Evolutionary conservation across 1,284 basidiomycete genomes (phyloP), one percentile per base, ranked within the genome.

Genomic region (Meira miltonrushii): DNA sequence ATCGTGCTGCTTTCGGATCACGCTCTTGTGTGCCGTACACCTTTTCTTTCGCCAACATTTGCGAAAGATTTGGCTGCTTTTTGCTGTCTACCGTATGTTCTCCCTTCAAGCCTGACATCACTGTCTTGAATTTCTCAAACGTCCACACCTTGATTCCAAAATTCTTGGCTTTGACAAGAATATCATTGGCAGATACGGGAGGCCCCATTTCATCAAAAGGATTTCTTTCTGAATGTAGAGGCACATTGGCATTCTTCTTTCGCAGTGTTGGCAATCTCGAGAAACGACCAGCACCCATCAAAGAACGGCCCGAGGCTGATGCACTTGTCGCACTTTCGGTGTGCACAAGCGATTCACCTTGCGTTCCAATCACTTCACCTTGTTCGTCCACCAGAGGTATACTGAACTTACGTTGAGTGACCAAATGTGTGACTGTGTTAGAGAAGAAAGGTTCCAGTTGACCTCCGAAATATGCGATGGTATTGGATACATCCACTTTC

Each of bases 131-230:
- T 50, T 41, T 74, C 25, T 84, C 80, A 5, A 87, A 81, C 41
- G 81, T 86, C 93, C 95, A 98, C 33, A 97, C 85, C 80, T 96
- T 97, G 79, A 92, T 88, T 39, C 85, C 84, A 66, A 89, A 87
- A 39, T 83, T 82, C 51, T 85, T 80, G 1, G 92, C 92, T 76
- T 92, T 90, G 58, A 83, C 80, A 4, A 90, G 82, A 38, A 92
- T 82, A 58, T 83, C 83, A 41, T 83, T 81, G 48, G 79, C 81
- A 80, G 48, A 72, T 75, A 64, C 73, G 8, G 55, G 39, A 39
- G 57, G 69, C 19, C 58, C 54, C 11, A 53, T 10, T 43, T 77
- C 75, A 12, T 77, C 72, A 39, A 77, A 62, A 1, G 75, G 75
- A 43, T 77, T 77, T 23, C 72, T 60, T 47, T 76, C 75, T 38